Base-by-base conservation (phyloP, 768 basidiomycete species). In the Mycena amicta region DNA sequence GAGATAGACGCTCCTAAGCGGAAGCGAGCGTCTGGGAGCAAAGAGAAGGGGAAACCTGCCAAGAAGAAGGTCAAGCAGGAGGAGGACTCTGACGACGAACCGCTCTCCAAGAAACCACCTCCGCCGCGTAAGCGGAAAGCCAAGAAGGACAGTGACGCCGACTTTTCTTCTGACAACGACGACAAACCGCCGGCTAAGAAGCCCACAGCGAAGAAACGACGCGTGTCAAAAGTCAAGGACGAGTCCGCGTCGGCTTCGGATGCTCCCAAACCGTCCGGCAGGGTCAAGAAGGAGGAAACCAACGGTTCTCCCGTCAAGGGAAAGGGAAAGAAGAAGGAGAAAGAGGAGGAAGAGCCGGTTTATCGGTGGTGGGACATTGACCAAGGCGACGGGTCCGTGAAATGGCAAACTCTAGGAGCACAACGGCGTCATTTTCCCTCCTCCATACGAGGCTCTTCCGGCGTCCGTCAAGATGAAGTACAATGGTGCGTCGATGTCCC, bases 321-420 rank as follows among this genome's bases (percentile, higher is more conserved):
- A 26, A 80, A 77, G 60, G 76, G 67, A 43, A 81, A 76, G 73
- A 84, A 80, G 71, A 85, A 81, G 67, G 78, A 84, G 68, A 82
- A 89, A 56, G 84, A 85, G 67, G 91, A 93, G 39, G 81, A 85
- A 54, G 89, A 88, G 55, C 86, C 84, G 56, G 81, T 87, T 49
- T 93, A 85, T 72, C 83, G 84, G 61, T 95, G 93, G 92, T 97
- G 95, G 96, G 90, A 94, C 59, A 76, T 83, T 64, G 82, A 89
- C 62, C 80, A 90, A 57, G 86, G 84, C 53, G 92, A 94, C 68
- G 91, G 85, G 12, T 80, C 85, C 37, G 77, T 85, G 56, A 97
- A 98, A 73, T 99, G 97, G 97, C 83, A 84, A 60, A 97, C 93
- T n/a, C 82, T 99, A 52, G n/a, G 89, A 93, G 68, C 97, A 99